A percentile compares a stretch with the other conserved stretches of the same genome.
Conservation (phyloP, 352 stramenopile species). For the Phytophthora cryptogea region DNA sequence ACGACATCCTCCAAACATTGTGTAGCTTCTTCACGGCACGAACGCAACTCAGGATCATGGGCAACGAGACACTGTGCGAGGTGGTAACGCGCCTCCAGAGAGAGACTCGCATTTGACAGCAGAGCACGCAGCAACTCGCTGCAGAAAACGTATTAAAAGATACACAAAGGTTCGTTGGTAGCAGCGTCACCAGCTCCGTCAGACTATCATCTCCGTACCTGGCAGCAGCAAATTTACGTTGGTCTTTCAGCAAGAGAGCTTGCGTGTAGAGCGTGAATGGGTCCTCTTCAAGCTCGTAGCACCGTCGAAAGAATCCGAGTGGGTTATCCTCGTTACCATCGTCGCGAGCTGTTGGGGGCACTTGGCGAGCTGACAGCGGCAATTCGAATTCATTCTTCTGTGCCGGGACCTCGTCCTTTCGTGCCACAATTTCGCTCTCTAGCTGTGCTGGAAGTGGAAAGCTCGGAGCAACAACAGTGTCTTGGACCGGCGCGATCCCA, state of each 20-base stretch:
- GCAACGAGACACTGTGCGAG: constrained; percentile 55
- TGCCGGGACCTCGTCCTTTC: not conserved
- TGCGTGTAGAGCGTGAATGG: constrained; percentile 46
- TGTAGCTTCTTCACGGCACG: constrained; percentile 25
- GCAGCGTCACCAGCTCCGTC: not conserved
- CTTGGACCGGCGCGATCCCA: not conserved
- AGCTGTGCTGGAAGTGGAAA: not conserved
- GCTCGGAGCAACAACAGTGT: not conserved
- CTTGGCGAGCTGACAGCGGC: constrained; percentile 11
- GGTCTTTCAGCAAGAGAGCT: constrained; percentile 47
- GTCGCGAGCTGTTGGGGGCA: constrained; percentile 16
- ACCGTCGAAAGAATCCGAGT: constrained; percentile 32
- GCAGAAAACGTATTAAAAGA: not conserved
- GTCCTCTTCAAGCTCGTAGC: constrained; percentile 23
- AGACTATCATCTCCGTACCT: constrained; percentile 35
- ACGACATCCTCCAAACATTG: constrained; percentile 43
- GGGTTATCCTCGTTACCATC: constrained; percentile 23
- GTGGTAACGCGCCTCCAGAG: constrained; percentile 42
- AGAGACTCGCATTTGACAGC: constrained; percentile 22
- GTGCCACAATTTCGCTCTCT: not conserved
- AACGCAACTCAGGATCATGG: constrained; percentile 33
- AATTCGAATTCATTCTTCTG: constrained; percentile 2
- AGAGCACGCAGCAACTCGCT: constrained; percentile 37
- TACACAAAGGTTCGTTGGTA: not conserved
- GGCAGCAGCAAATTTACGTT: constrained; percentile 37